These are phyloP conservation scores for Spathaspora girioi DNA, from an alignment of 805 yeast species.

Conservation along the genomic window DNA sequence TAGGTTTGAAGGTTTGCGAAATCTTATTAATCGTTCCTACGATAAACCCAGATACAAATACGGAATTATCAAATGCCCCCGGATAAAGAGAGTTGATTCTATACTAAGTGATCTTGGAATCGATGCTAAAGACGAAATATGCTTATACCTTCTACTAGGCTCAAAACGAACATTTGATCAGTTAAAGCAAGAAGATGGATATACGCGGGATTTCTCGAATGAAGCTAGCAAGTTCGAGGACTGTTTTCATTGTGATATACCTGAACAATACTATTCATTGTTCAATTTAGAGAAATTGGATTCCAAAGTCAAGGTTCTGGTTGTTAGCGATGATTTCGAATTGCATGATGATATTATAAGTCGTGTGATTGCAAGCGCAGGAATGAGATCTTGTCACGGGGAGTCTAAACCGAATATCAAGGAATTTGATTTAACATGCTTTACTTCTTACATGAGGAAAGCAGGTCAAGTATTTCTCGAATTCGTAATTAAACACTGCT, in stretches of 20 bases:
- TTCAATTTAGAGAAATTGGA: conserved; percentile 16
- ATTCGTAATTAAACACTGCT: conserved; percentile 13
- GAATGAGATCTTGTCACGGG: conserved; percentile 11
- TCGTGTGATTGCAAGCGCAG: conserved; percentile 26
- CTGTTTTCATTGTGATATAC: conserved; percentile 23
- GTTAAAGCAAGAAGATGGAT: conserved; percentile 18
- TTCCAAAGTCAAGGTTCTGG: conserved; percentile 13
- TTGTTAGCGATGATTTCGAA: conserved; percentile 13
- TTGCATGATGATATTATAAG: conserved; percentile 13
- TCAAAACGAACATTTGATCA: conserved; percentile 18
- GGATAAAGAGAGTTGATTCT: conserved; percentile 29
- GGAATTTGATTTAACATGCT: conserved; percentile 46
- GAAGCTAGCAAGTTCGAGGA: conserved; percentile 17
- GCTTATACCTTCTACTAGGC: conserved; percentile 25
- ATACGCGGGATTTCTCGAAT: conserved; percentile 20
- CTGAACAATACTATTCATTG: conserved; percentile 14
- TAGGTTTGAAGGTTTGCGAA: conserved; percentile 13
- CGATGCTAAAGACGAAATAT: conserved; percentile 10
- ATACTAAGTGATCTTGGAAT: conserved; percentile 26
- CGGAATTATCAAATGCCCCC: conserved; percentile 35
- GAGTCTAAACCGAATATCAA: conserved; percentile 3
- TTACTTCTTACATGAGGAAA: conserved; percentile 48
- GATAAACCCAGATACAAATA: conserved; percentile 44
- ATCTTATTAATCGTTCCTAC: conserved; percentile 49
- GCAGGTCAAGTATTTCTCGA: conserved; percentile 28